phyloP scores from a whole-genome alignment of 768 basidiomycete genomes.

The Lactifluus volemus region DNA sequence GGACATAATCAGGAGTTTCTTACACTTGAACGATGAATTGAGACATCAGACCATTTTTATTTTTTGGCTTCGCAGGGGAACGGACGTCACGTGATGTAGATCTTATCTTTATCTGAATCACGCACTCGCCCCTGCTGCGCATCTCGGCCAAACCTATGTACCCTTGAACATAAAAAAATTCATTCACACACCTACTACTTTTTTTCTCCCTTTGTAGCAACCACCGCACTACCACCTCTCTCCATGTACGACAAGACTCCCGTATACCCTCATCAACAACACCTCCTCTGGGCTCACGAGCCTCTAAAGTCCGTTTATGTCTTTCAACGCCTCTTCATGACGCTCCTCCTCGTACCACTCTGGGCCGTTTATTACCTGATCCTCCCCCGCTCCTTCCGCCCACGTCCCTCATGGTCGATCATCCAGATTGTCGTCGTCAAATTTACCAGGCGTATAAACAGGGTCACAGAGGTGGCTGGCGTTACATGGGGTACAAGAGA shows the following conservation, averaged over 20 bases:
- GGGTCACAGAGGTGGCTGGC: slow-evolving; percentile 47
- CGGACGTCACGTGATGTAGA: too few relatives aligned
- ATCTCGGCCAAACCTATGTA: too few relatives aligned
- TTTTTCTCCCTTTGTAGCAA: neutral
- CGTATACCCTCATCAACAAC: slow-evolving; percentile 34
- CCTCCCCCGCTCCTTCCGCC: slow-evolving; percentile 35
- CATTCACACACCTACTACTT: too few relatives aligned
- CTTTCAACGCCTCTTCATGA: slow-evolving; percentile 39
- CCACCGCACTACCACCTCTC: too few relatives aligned
- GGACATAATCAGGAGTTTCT: too few relatives aligned
- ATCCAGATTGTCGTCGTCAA: slow-evolving; percentile 42
- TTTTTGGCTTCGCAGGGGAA: too few relatives aligned
- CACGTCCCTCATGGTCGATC: slow-evolving; percentile 43
- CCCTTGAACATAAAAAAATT: too few relatives aligned
- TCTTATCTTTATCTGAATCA: too few relatives aligned
- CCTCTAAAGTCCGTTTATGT: slow-evolving; percentile 42
- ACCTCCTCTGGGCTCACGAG: slow-evolving; percentile 37
- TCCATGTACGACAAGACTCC: slow-evolving; percentile 25
- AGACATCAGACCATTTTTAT: too few relatives aligned
- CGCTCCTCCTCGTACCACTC: slow-evolving; percentile 37
- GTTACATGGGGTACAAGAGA: slow-evolving; percentile 46
- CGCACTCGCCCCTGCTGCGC: too few relatives aligned
- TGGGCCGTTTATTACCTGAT: slow-evolving; percentile 40
- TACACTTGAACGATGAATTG: too few relatives aligned
- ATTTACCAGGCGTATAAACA: slow-evolving; percentile 44